A percentile compares a stretch with the other conserved stretches of the same genome.
Evolutionary conservation across 179 eudicot species (phyloP).

Genomic region (Nepenthes alata): DNA sequence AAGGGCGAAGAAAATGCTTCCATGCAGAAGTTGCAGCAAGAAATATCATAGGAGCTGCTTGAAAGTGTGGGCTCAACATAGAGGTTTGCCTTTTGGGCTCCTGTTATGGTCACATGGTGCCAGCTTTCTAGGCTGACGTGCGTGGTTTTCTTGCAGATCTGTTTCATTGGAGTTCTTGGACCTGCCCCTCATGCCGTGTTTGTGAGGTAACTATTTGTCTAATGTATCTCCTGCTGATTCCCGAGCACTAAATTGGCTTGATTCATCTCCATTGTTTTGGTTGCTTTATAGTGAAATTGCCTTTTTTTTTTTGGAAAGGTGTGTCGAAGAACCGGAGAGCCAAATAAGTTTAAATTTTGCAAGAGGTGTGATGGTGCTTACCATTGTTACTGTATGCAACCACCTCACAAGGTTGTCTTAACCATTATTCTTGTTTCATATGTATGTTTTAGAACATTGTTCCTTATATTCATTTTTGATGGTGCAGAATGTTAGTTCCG

Average conservation of each 20-base stretch:
- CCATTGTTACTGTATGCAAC: constrained; percentile 60
- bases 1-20: constrained; percentile 80
- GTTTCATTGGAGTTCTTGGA: constrained; percentile 98
- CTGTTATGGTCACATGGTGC: background rate
- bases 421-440: constrained; percentile 1
- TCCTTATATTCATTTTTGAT: background rate
- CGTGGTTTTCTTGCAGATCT: constrained; percentile 41
- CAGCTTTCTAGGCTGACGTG: too few relatives aligned
- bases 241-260: background rate
- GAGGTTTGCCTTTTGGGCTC: constrained; percentile 39
- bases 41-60: constrained; percentile 85
- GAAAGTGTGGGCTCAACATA: constrained; percentile 73
- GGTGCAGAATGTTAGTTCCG: constrained; percentile 78
- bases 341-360: constrained; percentile 80
- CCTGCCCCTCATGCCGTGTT: constrained; percentile 84
- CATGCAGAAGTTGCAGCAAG: constrained; percentile 77
- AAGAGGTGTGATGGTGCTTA: constrained; percentile 91
- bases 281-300: background rate
- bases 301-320: constrained; percentile 31
- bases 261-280: background rate
- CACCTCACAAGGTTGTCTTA: constrained; percentile 56
- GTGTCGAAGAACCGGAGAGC: constrained; percentile 85
- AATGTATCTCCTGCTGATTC: background rate
- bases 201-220: constrained; percentile 53
- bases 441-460: background rate